These are phyloP conservation scores for Alternaria gansuensis DNA, from an alignment of 2,329 filamentous ascomycete genomes.

Conservation along the genomic window DNA sequence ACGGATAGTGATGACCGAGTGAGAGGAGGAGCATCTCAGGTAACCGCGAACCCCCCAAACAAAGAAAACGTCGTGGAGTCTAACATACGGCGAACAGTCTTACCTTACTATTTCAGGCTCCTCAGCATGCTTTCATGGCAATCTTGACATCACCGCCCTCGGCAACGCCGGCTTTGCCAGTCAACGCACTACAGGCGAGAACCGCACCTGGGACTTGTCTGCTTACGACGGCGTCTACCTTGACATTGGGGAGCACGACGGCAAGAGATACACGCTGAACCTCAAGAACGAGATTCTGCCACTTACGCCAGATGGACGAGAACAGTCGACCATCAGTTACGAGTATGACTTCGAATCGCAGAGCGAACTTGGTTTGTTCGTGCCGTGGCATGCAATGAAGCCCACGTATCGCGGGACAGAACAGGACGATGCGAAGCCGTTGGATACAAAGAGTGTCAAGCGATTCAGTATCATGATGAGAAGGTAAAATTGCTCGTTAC, in stretches of 20 bases:
- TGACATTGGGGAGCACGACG: conserved; percentile 63
- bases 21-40: conserved; percentile 73
- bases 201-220: conserved; percentile 70
- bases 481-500: conserved; percentile 63
- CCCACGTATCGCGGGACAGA: conserved; percentile 77
- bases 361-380: conserved; percentile 55
- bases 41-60: conserved; percentile 31
- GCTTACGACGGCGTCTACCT: conserved; percentile 69
- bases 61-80: background rate
- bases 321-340: conserved; percentile 76
- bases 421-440: conserved; percentile 65
- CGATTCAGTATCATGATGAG: conserved; percentile 81
- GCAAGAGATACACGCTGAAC: conserved; percentile 75
- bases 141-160: conserved; percentile 75
- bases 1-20: conserved; percentile 77
- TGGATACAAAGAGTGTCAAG: conserved; percentile 69
- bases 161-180: conserved; percentile 85
- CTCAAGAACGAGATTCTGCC: conserved; percentile 74
- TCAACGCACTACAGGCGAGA: conserved; percentile 70
- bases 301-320: conserved; percentile 69
- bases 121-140: conserved; percentile 68
- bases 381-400: conserved; percentile 72
- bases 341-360: conserved; percentile 61
- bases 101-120: conserved; percentile 55
- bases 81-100: conserved; percentile 50